These are phyloP conservation scores for Tricholoma saponaceum DNA, from an alignment of 768 basidiomycete genomes.

Conservation along the genomic window DNA sequence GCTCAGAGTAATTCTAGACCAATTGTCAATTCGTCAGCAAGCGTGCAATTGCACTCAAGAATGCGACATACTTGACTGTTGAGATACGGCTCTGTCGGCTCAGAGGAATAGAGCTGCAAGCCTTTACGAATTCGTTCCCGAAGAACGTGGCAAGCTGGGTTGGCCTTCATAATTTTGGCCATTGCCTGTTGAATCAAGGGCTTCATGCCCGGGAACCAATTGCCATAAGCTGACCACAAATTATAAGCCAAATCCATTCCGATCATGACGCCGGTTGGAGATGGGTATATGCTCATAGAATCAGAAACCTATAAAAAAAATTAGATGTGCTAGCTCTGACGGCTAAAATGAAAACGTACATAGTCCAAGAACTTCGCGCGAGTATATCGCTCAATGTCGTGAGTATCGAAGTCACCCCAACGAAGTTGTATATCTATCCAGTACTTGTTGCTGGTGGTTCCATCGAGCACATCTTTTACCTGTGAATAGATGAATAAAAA, in stretches of 20 bases:
- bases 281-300: constrained; percentile 98
- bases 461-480: constrained; percentile 94
- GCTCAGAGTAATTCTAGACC: constrained; percentile 81
- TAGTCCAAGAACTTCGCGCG: constrained; percentile 99
- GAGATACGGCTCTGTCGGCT: constrained; percentile 98
- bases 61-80: constrained; percentile 72
- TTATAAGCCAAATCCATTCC: constrained; percentile 99
- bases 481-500: constrained; percentile 21
- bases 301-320: constrained; percentile 69
- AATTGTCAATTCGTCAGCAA: constrained; percentile 1
- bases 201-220: constrained; percentile 99
- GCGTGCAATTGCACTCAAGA: background rate
- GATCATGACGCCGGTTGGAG: constrained; percentile 98
- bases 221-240: constrained; percentile 96
- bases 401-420: constrained; percentile 99
- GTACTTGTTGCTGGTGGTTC: constrained; percentile 98
- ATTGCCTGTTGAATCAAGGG: constrained; percentile 97
- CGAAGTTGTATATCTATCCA: constrained; percentile 96
- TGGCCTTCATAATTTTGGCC: constrained; percentile 99
- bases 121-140: constrained; percentile 99
- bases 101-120: constrained; percentile 96
- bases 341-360: constrained; percentile 35
- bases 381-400: constrained; percentile 98
- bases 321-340: background rate
- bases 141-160: constrained; percentile 94